phyloP scores from a whole-genome alignment of 1,139 yeast species.

The Blastobotrys persicus region DNA sequence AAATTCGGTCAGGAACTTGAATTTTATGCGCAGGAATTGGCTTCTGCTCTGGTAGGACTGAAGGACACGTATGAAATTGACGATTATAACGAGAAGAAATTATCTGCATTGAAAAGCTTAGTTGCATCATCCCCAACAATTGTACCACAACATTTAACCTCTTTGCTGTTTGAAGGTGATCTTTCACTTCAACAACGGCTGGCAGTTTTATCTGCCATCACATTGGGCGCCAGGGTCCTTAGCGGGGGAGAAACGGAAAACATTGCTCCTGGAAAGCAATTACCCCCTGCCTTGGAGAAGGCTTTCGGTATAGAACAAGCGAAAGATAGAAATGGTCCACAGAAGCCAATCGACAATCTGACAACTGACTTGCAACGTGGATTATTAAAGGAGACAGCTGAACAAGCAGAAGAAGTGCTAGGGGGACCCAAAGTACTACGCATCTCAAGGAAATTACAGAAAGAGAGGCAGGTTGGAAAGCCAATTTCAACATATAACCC shows the following conservation, averaged over 20 bases:
- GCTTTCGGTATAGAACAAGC: constrained; percentile 20
- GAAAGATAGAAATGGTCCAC: background rate
- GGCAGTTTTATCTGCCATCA: constrained; percentile 52
- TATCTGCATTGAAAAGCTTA: constrained; percentile 53
- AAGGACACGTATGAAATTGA: constrained; percentile 49
- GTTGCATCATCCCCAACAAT: constrained; percentile 48
- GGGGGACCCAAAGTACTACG: constrained; percentile 52
- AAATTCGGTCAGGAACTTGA: constrained; percentile 53
- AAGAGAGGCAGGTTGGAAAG: constrained; percentile 22
- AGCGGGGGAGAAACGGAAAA: constrained; percentile 4
- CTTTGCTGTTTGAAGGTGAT: constrained; percentile 55
- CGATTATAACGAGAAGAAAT: constrained; percentile 50
- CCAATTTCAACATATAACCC: constrained; percentile 26
- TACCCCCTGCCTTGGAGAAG: constrained; percentile 50
- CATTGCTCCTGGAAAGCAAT: constrained; percentile 42
- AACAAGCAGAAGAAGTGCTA: constrained; percentile 44
- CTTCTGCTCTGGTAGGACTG: constrained; percentile 48
- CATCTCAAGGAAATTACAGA: constrained; percentile 45
- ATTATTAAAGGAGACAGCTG: constrained; percentile 40
- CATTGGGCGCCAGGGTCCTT: constrained; percentile 53
- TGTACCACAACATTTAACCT: constrained; percentile 42
- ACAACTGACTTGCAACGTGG: constrained; percentile 23
- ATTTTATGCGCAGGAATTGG: constrained; percentile 48
- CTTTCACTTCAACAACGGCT: constrained; percentile 63
- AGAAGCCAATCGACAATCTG: constrained; percentile 14